Evolutionary conservation across 1,284 basidiomycete species (phyloP), one percentile per base, ranked within the genome.

Genomic region (Garcileccinum viscosum): DNA sequence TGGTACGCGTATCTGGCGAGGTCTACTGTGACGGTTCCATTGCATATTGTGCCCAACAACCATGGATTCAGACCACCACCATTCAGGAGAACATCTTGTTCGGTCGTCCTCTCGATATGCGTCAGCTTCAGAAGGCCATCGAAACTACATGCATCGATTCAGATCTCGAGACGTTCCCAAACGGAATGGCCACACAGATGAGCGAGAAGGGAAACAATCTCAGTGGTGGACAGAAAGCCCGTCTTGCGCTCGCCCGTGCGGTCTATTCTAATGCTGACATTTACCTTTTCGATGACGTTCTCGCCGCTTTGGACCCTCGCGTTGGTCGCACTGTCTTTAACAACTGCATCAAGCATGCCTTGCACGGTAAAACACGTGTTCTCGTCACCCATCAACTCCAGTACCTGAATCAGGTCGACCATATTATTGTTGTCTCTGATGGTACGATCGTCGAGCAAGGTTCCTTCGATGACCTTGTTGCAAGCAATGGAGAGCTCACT

Each of bases 351-450:
- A 81, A 78, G 63, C 86, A 88, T 38, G 85, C 86, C 64, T 77
- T 91, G 40, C 69, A 69, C 6, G 78, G 69, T 1, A 78, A 77
- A 66, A 92, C 90, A 0, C 82, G 91, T 11, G 73, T 91, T 35
- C 81, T 91, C 3, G 88, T 91, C 42, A 90, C 89, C 5, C 89
- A 90, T 77, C 89, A 90, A 71, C 83, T 90, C 47, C 83, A 85
- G 30, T 84, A 90, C 74, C 84, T 85, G 40, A 83, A 82, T 60
- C 84, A 87, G 6, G 80, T 89, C 27, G 86, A 88, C 17, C 84
- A 87, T 64, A 88, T 84, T 75, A 84, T 90, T n/a, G 82, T 90
- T 30, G 82, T 84, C 14, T 76, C 90, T 33, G 70, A 77, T 60
- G 85, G 86, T 8, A 77, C 77, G 5, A 77, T 87, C 53, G 70